phyloP scores from a whole-genome alignment of 2,329 filamentous ascomycete species.

The Neonectria hederae region DNA sequence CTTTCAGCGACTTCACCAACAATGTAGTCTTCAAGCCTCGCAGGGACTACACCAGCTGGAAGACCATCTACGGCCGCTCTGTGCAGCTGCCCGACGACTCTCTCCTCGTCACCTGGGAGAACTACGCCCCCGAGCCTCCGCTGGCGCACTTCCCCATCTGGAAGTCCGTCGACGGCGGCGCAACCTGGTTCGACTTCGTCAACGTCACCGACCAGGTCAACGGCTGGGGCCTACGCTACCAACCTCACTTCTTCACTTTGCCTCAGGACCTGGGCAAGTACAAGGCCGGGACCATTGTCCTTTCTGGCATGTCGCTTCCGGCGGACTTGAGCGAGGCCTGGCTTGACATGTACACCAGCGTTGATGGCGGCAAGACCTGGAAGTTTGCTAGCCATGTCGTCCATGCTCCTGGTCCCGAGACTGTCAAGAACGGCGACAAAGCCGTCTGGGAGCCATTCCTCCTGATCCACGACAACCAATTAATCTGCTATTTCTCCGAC shows the following conservation, averaged over 20 bases:
- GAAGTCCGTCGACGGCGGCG: slow-evolving; percentile 59
- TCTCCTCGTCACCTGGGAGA: background rate
- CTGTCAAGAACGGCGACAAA: slow-evolving; percentile 12
- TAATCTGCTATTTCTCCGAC: slow-evolving; percentile 25
- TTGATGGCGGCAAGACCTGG: slow-evolving; percentile 17
- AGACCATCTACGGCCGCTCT: background rate
- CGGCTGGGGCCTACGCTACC: slow-evolving; percentile 73
- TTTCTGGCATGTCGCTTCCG: slow-evolving; percentile 13
- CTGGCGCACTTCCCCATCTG: background rate
- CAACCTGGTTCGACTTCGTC: slow-evolving; percentile 69
- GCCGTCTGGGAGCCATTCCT: slow-evolving; percentile 30
- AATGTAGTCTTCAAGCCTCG: background rate
- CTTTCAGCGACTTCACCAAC: background rate
- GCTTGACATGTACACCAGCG: slow-evolving; percentile 29
- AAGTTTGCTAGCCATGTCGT: slow-evolving; percentile 25
- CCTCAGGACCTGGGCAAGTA: slow-evolving; percentile 65
- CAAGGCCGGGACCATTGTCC: slow-evolving; percentile 47
- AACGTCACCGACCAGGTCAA: slow-evolving; percentile 70
- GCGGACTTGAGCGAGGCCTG: slow-evolving; percentile 17
- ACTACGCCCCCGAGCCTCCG: background rate
- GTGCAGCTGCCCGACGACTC: background rate
- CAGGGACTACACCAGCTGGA: background rate
- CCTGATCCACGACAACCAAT: slow-evolving; percentile 18
- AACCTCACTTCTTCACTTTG: slow-evolving; percentile 73
- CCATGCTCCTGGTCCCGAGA: slow-evolving; percentile 17